These are phyloP conservation scores for Fistulifera pelliculosa DNA, from an alignment of 108 stramenopile species.

Conservation along the genomic window DNA sequence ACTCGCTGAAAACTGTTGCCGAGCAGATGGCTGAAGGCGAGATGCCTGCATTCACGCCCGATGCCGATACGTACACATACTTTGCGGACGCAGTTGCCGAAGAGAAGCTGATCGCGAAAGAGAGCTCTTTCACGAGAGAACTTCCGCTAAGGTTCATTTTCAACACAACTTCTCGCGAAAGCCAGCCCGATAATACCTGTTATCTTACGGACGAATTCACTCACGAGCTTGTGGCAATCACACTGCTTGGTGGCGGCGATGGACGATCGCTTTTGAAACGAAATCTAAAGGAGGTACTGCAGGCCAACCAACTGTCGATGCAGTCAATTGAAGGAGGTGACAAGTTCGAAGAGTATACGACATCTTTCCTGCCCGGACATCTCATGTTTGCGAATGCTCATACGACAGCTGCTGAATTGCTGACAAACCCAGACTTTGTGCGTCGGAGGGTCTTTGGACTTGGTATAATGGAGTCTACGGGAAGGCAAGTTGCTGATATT, in stretches of 20 bases:
- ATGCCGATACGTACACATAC: slow-evolving; percentile 60
- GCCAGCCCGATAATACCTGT: neutral
- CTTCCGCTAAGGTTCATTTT: slow-evolving; percentile 26
- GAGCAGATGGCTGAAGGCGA: slow-evolving; percentile 70
- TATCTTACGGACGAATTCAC: slow-evolving; percentile 16
- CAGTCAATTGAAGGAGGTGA: slow-evolving; percentile 35
- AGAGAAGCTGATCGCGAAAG: slow-evolving; percentile 33
- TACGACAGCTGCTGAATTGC: slow-evolving; percentile 46
- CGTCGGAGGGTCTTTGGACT: slow-evolving; percentile 54
- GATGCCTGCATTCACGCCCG: slow-evolving; percentile 57
- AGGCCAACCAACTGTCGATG: slow-evolving; percentile 28
- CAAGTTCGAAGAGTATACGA: slow-evolving; percentile 75
- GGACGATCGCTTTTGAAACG: slow-evolving; percentile 15
- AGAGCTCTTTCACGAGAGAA: neutral
- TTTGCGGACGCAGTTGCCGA: slow-evolving; percentile 40
- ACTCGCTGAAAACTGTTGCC: slow-evolving; percentile 70
- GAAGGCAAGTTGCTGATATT: slow-evolving; percentile 71
- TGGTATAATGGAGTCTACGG: slow-evolving; percentile 69
- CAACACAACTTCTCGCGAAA: neutral
- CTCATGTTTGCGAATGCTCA: slow-evolving; percentile 52
- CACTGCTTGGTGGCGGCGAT: slow-evolving; percentile 34
- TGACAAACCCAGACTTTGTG: slow-evolving; percentile 54
- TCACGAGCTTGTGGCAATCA: slow-evolving; percentile 32
- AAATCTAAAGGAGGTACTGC: slow-evolving; percentile 28
- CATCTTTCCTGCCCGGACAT: slow-evolving; percentile 61